Base-by-base conservation (phyloP, 768 basidiomycete species). In the Fomitopsis serialis region DNA sequence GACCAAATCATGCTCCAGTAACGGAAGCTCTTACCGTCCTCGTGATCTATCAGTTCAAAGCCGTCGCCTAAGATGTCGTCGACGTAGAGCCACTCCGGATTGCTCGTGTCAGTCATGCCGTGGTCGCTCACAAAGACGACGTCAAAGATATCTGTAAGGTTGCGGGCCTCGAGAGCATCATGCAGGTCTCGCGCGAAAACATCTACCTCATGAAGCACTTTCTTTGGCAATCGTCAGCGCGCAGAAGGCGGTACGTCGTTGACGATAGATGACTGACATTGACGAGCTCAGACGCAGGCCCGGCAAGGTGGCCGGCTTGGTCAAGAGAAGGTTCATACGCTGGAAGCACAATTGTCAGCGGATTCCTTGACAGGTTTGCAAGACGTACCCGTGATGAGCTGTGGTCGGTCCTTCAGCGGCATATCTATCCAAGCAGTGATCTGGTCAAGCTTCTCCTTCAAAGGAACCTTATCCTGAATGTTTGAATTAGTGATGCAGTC, bases 71-170 rank as follows among this genome's bases (percentile, higher is more conserved):
- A 71, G 53, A 92, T 80, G 59, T 91, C 87, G 64, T 97, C 92
- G 50, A 97, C 74, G 67, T 86, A 90, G 32, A 95, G 70, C 45
- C 80, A 76, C 46, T 86, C 80, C 0, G 84, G 83, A 57, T 88
- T 78, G 55, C 82, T 83, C n/a, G 92, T 96, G 65, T 91, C 89
- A 1, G 83, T 86, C 89, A 92, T 94, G n/a, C 91, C 92, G 61
- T 92, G 88, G 64, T 92, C 90, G 56, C 86, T 88, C 58, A 97
- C 92, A 60, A 95, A 93, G 22, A 96, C 78, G 29, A 96, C 76
- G 65, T 97, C 91, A 12, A 93, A 85, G 19, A 95, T 88, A 44
- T 87, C 79, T 1, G 81, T 84, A 23, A 96, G 76, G 62, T 94
- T 92, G 6, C 94, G 82, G 3, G 74, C 74, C 45, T 74, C 74